phyloP scores from a whole-genome alignment of 2,329 filamentous ascomycete genomes.

The Pyricularia sp. region DNA sequence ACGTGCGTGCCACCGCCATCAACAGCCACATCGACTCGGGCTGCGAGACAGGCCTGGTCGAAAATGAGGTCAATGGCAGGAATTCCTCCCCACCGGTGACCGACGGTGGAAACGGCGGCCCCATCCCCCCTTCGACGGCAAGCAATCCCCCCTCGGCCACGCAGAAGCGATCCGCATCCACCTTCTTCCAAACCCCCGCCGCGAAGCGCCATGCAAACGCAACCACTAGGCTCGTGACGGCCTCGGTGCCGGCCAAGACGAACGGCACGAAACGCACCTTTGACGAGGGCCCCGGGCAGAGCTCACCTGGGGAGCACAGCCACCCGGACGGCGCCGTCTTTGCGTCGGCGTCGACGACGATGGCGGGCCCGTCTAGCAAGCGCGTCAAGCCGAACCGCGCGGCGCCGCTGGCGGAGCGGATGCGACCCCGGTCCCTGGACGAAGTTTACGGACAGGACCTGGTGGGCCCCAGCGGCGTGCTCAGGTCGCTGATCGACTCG shows the following conservation, averaged over 20 bases:
- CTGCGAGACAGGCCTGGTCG: slow-evolving; percentile 60
- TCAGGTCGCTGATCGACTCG: slow-evolving; percentile 77
- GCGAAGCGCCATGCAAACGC: slow-evolving; percentile 40
- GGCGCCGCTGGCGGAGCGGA: slow-evolving; percentile 84
- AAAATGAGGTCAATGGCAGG: slow-evolving; percentile 24
- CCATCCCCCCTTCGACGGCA: slow-evolving; percentile 21
- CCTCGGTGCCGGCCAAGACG: slow-evolving; percentile 10
- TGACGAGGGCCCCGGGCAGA: slow-evolving; percentile 41
- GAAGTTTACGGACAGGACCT: slow-evolving; percentile 88
- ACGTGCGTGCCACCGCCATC: slow-evolving; percentile 65
- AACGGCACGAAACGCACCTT: slow-evolving; percentile 39
- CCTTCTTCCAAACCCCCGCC: slow-evolving; percentile 53
- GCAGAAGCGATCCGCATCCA: slow-evolving; percentile 43
- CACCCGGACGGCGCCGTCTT: slow-evolving; percentile 6
- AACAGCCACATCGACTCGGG: slow-evolving; percentile 85
- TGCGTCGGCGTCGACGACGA: slow-evolving; percentile 8
- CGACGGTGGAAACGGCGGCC: slow-evolving; percentile 17
- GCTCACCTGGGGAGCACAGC: slow-evolving; percentile 10
- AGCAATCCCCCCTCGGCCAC: slow-evolving; percentile 23
- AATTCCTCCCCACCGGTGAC: slow-evolving; percentile 18
- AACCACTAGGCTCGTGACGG: neutral
- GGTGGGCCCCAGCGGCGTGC: slow-evolving; percentile 73
- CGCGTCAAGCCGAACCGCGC: slow-evolving; percentile 60
- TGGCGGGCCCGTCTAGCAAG: slow-evolving; percentile 39
- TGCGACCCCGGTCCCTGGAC: slow-evolving; percentile 77